A percentile compares a stretch with the other conserved stretches of the same genome.
These are phyloP conservation scores for Suillus tomentosus DNA, from an alignment of 768 basidiomycete genomes.

Conservation along the genomic window DNA sequence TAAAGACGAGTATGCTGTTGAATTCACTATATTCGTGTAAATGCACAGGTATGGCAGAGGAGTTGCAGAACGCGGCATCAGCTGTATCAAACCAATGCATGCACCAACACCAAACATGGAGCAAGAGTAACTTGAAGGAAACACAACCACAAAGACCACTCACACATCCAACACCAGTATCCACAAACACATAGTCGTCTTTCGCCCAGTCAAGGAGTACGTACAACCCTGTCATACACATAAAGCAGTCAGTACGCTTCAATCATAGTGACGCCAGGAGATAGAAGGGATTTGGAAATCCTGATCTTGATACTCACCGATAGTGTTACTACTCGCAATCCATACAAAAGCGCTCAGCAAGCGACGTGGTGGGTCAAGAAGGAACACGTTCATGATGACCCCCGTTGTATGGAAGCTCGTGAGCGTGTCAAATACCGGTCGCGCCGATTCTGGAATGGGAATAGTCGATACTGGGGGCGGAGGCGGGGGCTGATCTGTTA, in stretches of 20 bases:
- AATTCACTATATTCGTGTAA: neutral
- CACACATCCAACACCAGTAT: conserved; percentile 74
- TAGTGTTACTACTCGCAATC: conserved; percentile 46
- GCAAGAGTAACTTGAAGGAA: neutral
- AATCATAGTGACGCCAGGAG: neutral
- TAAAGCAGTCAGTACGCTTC: neutral
- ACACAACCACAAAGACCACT: conserved; percentile 32
- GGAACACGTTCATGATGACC: conserved; percentile 76
- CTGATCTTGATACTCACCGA: conserved; percentile 24
- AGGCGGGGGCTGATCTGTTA: conserved; percentile 5
- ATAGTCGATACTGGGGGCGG: neutral
- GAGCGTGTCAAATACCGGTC: conserved; percentile 59
- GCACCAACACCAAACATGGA: neutral
- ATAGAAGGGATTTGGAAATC: neutral
- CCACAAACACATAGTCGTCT: conserved; percentile 68
- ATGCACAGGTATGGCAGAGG: neutral
- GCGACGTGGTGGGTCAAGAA: conserved; percentile 63
- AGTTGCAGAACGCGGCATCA: neutral
- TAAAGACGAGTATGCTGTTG: neutral
- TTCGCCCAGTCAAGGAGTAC: conserved; percentile 67
- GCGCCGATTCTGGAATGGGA: conserved; percentile 15
- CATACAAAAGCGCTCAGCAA: conserved; percentile 73
- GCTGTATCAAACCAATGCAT: neutral
- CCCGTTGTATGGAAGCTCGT: conserved; percentile 65
- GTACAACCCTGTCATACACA: conserved; percentile 55